phyloP scores from a whole-genome alignment of 768 basidiomycete genomes.

The Coprinellus aureogranulatus region DNA sequence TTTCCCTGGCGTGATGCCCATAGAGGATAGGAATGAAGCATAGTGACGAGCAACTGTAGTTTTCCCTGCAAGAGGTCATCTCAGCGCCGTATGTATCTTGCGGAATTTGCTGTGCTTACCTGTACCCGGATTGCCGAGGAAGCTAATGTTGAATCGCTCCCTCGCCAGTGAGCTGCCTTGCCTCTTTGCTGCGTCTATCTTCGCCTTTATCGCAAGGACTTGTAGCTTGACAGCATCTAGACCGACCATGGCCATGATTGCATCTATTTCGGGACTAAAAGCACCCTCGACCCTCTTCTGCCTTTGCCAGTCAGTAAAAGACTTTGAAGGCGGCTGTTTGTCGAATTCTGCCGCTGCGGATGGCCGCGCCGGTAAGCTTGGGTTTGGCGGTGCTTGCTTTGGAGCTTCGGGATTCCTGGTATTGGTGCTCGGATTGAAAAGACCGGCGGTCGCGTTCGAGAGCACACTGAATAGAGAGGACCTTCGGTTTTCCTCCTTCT shows the following conservation, averaged over 20 bases:
- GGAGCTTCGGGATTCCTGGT: not conserved
- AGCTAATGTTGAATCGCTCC: conserved; percentile 59
- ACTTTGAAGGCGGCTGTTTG: conserved; percentile 14
- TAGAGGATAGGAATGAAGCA: conserved; percentile 57
- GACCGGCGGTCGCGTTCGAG: not conserved
- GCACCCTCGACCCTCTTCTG: conserved; percentile 57
- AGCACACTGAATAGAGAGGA: not conserved
- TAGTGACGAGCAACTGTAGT: conserved; percentile 68
- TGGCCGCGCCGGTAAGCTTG: not conserved
- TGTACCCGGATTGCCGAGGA: conserved; percentile 75
- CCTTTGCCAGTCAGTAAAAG: conserved; percentile 52
- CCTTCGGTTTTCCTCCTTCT: not conserved
- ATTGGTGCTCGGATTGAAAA: not conserved
- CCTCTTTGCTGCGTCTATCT: conserved; percentile 52
- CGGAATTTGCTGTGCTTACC: too few species aligned
- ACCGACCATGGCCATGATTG: conserved; percentile 68
- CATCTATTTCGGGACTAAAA: conserved; percentile 53
- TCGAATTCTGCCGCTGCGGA: conserved; percentile 1
- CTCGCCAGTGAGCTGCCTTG: conserved; percentile 51
- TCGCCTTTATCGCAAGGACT: conserved; percentile 57
- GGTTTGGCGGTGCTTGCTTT: not conserved
- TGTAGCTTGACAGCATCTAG: conserved; percentile 63
- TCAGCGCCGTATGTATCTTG: not conserved
- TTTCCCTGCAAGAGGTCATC: conserved; percentile 47
- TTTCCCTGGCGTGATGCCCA: conserved; percentile 50